Evolutionary conservation across 768 basidiomycete genomes (phyloP).

Genomic region (Tylopilus vinaceipallidus): DNA sequence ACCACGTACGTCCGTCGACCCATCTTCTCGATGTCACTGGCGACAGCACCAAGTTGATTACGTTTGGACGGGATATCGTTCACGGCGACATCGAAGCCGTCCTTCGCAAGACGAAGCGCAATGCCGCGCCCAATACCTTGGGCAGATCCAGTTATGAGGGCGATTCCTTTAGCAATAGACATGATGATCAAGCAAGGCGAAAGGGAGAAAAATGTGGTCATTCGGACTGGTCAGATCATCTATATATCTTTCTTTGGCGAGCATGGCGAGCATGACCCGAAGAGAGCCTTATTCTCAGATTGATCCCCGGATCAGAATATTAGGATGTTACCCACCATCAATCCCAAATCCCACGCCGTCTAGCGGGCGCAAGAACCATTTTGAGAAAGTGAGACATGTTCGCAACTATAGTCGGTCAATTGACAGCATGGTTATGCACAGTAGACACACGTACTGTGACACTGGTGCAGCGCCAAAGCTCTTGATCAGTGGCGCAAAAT

Average conservation of each 20-base stretch:
- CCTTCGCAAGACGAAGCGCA: conserved; percentile 33
- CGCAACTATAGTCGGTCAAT: background rate
- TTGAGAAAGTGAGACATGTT: background rate
- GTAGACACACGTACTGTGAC: no score
- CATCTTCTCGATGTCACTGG: conserved; percentile 26
- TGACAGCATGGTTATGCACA: background rate
- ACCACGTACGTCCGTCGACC: conserved; percentile 29
- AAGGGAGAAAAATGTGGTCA: background rate
- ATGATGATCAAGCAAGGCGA: conserved; percentile 3
- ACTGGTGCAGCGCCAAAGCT: no score
- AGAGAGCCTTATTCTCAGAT: background rate
- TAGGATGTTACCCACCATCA: background rate
- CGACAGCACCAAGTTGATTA: conserved; percentile 28
- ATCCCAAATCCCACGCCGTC: background rate
- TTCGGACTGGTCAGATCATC: no score
- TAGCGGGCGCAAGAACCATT: background rate
- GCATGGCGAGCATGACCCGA: background rate
- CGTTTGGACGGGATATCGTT: conserved; percentile 31
- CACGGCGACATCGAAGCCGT: conserved; percentile 32
- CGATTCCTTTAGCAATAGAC: conserved; percentile 29
- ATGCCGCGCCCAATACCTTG: conserved; percentile 30
- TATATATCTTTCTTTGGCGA: background rate
- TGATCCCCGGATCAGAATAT: background rate
- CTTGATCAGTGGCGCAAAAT: background rate
- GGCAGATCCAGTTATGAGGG: conserved; percentile 36